Base-by-base conservation (phyloP, 78 protist species). In the Dictyostelium capitatum region DNA sequence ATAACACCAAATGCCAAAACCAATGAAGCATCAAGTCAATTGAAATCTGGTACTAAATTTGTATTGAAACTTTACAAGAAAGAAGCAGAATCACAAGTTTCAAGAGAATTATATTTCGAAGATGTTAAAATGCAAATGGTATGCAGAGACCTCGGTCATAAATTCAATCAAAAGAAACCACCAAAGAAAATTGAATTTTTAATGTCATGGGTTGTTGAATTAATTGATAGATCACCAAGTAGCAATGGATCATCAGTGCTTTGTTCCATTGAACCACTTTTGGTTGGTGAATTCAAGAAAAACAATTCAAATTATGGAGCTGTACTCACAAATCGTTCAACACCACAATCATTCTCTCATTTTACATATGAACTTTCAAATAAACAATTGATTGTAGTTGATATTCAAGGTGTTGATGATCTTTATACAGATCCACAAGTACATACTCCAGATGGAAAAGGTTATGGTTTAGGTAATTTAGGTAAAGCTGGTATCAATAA, bases 311-410 rank as follows among this genome's bases (percentile, higher is more conserved):
- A 87, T 30, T 87, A 87, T 87, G 93, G 93, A 37, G 93, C 93
- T 8, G 93, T 87, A 19, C 53, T 87, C 30, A 87, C 65, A 17
- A 87, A 77, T 62, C 57, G 93, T 28, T 87, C 93, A 7, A 96
- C 98, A 19, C 98, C 97, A 50, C 98, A 97, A 56, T 98, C 98
- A 20, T 97, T 97, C 78, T 92, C 98, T 25, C 98, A 97, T 83
- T 97, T 96, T 32, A 92, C 98, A 15, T 96, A 90, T 74, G 97
- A 90, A 80, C 85, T 54, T 15, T 90, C 97, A 10, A 48, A 48
- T 37, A 87, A 83, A 59, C 43, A 56, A 75, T 30, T 79, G 53
- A 79, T 79, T 62, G 59, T 79, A 6, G 83, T 85, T 73, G 98
- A 97, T 91, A 96, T 97, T 64, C 98, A 97, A 79, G 98, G 98